Base-by-base conservation (phyloP, 768 basidiomycete genomes). In the Gloeostereum incarnatum region DNA sequence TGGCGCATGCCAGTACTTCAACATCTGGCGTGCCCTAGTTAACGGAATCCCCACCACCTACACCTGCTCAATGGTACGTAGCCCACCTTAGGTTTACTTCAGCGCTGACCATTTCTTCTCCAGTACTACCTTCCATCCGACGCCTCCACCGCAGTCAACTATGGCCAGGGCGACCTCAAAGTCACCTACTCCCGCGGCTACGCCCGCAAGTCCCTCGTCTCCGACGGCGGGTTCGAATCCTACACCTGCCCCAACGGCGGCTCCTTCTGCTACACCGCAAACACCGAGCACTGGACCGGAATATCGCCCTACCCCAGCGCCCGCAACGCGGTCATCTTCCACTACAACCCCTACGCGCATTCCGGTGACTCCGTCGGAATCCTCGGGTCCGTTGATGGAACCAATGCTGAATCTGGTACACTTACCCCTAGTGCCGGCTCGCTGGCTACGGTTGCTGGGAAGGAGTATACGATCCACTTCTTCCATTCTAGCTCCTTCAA, bases 171-270 rank as follows among this genome's bases (percentile, higher is more conserved):
- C 20, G 49, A 59, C 39, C 64, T 72, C 40, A 45, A 58, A 41
- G 66, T 72, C 20, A 69, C 68, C 7, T 62, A 57, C 51, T 69
- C 69, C 1, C 64, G 68, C 23, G 70, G 70, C 7, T 72, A 70
- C 53, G 49, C 44, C 27, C 67, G 70, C 44, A 58, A 50, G 22
- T 55, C 60, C 43, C 49, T 56, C 38, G 42, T 65, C 27, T 21
- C 57, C 22, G 70, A 72, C 41, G 65, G 66, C 2, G 59, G 63
- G 2, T 71, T 71, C 49, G 70, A 72, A 47, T 55, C 51, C 14
- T 69, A 55, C 55, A 54, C 25, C 29, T 43, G 36, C 19, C 19
- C 21, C n/a, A 11, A 27, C 29, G 13, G 32, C 23, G 13, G 41
- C 2, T 65, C 62, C 46, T 66, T 70, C 54, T 71, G 69, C 56